Percentiles rank a stretch among this genome's conserved stretches.
phyloP scores from a whole-genome alignment of 2,329 filamentous ascomycete genomes.

The Aspergillus cejpii region DNA sequence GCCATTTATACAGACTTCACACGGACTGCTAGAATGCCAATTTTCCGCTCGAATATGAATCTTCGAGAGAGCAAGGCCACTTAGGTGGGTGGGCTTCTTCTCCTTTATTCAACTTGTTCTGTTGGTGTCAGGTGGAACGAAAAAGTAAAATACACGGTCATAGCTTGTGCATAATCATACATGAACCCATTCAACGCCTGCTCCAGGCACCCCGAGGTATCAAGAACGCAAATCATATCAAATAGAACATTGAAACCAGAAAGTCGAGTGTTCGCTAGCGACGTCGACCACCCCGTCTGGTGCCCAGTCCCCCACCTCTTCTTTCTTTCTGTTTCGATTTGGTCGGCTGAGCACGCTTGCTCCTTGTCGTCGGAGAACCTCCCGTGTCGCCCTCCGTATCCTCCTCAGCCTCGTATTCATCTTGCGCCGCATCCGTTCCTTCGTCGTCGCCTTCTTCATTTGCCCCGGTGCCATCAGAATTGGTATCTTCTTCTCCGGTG shows the following conservation, averaged over 20 bases:
- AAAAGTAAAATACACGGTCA: neutral
- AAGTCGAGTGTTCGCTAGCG: constrained; percentile 20
- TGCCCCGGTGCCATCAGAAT: constrained; percentile 34
- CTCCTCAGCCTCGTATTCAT: constrained; percentile 35
- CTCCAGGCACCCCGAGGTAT: constrained; percentile 23
- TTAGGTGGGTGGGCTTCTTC: neutral
- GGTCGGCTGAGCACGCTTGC: constrained; percentile 33
- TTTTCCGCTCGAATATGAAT: too few relatives aligned
- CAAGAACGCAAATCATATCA: constrained; percentile 9
- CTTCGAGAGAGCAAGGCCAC: too few relatives aligned
- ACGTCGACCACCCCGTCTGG: constrained; percentile 33
- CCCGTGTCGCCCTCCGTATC: constrained; percentile 32
- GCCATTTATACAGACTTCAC: constrained; percentile 11
- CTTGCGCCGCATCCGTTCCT: constrained; percentile 31
- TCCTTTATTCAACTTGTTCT: neutral
- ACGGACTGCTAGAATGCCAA: too few relatives aligned
- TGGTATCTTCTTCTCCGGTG: constrained; percentile 34
- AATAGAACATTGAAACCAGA: constrained; percentile 2
- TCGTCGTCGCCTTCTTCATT: constrained; percentile 38
- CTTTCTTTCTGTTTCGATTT: constrained; percentile 33
- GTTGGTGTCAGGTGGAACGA: neutral
- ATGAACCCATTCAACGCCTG: constrained; percentile 10
- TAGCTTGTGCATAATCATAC: neutral
- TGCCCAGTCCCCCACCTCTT: constrained; percentile 32
- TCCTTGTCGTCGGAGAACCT: constrained; percentile 32